Base-by-base conservation (phyloP, 768 basidiomycete genomes). In the Fomitopsis pulvina region DNA sequence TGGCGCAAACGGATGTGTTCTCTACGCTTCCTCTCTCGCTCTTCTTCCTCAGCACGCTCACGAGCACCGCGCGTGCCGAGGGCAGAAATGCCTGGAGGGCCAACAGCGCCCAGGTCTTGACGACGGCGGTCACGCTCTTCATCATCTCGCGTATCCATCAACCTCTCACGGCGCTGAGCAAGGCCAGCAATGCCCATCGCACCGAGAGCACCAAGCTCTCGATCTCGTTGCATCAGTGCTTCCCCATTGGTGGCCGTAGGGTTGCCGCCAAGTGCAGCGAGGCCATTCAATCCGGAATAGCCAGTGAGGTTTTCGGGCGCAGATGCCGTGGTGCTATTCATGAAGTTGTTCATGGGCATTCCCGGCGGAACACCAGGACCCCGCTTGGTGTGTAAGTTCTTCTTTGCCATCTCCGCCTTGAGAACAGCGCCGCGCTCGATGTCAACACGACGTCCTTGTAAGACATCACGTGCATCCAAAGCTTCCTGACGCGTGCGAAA, bases 341-440 rank as follows among this genome's bases (percentile, higher is more conserved):
- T 52, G 46, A 51, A 50, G 16, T 50, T 48, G 22, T 56, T 43
- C 26, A 53, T 26, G n/a, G 60, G 57, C 20, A 60, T 48, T 10
- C 52, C 54, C 28, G 61, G 53, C 0, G 61, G 57, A n/a, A 89
- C 89, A 2, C 88, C 62, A 3, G 63, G 63, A 2, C 63, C 88
- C 32, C 91, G 75, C 71, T 95, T 96, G 18, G 93, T 95, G 62
- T 99, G 95, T 32, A 99, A 68, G 62, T 99, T 98, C 79, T 99
- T 99, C 81, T 98, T 98, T 18, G 96, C 96, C 94, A 99, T 97
- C 70, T 98, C 96, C 20, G 95, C 96, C 67, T 97, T 98, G 32
- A 99, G 67, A 2, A 93, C 85, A 0, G 90, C 83, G 12, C 92
- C 92, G 60, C 92, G 92, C 67, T 97, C 89, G 27, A 88, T 81